Percentiles rank a stretch among this genome's conserved stretches.
phyloP scores from a whole-genome alignment of 768 basidiomycete genomes.

The Collybia sp. region DNA sequence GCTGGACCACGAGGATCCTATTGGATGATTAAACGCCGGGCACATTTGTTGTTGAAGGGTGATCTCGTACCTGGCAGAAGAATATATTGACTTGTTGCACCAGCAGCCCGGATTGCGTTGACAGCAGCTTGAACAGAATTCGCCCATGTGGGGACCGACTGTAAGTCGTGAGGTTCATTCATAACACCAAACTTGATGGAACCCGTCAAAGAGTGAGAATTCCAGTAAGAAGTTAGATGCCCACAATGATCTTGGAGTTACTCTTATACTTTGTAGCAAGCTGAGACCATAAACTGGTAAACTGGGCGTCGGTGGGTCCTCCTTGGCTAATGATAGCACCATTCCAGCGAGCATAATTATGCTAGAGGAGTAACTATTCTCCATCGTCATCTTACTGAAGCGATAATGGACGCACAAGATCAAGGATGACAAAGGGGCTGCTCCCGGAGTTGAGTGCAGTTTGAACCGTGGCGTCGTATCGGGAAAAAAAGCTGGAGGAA shows the following conservation, averaged over 20 bases:
- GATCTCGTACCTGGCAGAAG: conserved; percentile 41
- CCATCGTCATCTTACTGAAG: conserved; percentile 57
- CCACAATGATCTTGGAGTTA: conserved; percentile 36
- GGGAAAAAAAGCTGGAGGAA: conserved; percentile 35
- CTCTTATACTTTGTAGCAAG: conserved; percentile 44
- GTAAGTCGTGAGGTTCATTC: conserved; percentile 61
- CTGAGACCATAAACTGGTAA: conserved; percentile 46
- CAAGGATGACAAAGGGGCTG: conserved; percentile 44
- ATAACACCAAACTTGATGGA: conserved; percentile 27
- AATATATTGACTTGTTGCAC: conserved; percentile 51
- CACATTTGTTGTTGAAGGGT: too few species aligned
- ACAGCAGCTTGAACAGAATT: conserved; percentile 48
- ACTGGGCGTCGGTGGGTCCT: conserved; percentile 48
- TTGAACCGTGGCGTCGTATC: conserved; percentile 46
- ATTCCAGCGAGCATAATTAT: background rate
- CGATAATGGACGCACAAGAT: conserved; percentile 30
- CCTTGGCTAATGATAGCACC: conserved; percentile 49
- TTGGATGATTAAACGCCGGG: background rate
- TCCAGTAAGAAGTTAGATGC: conserved; percentile 16
- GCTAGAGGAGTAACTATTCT: background rate
- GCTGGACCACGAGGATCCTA: conserved; percentile 23
- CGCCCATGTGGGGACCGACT: conserved; percentile 39
- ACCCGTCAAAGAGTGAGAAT: background rate
- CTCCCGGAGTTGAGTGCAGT: conserved; percentile 33
- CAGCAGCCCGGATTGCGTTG: conserved; percentile 52